Percentiles rank a stretch among this genome's conserved stretches.
These are phyloP conservation scores for Lipomyces mesembrius DNA, from an alignment of 805 yeast genomes.

Conservation along the genomic window DNA sequence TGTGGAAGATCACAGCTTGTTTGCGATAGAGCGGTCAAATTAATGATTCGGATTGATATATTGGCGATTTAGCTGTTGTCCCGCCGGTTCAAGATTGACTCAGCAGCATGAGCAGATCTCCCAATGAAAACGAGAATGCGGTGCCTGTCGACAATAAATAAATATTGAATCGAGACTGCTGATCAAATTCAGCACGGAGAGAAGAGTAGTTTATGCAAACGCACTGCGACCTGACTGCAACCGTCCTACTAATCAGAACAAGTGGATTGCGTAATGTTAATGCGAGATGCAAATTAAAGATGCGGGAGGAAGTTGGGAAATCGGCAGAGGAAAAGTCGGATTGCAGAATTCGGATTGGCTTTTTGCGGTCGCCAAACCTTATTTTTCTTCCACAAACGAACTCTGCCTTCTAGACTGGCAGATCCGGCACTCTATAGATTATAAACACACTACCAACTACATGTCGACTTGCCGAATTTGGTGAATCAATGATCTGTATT, in stretches of 20 bases:
- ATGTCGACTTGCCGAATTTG: too few species aligned
- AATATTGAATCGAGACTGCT: not conserved
- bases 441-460: too few species aligned
- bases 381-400: not conserved
- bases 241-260: not conserved
- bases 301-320: not conserved
- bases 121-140: not conserved
- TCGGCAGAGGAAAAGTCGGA: not conserved
- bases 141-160: not conserved
- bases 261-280: not conserved
- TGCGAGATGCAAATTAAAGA: not conserved
- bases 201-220: not conserved
- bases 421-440: too few species aligned
- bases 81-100: not conserved
- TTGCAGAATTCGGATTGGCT: not conserved
- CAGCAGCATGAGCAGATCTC: not conserved
- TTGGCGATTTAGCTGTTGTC: not conserved
- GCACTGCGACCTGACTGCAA: not conserved
- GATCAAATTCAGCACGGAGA: not conserved
- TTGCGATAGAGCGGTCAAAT: too few species aligned
- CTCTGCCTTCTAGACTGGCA: too few species aligned
- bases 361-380: not conserved
- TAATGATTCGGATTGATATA: too few species aligned
- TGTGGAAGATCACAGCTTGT: too few species aligned
- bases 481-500: too few species aligned